Conservation (phyloP, 208 protist genomes). For the Trichomonas tenax region DNA sequence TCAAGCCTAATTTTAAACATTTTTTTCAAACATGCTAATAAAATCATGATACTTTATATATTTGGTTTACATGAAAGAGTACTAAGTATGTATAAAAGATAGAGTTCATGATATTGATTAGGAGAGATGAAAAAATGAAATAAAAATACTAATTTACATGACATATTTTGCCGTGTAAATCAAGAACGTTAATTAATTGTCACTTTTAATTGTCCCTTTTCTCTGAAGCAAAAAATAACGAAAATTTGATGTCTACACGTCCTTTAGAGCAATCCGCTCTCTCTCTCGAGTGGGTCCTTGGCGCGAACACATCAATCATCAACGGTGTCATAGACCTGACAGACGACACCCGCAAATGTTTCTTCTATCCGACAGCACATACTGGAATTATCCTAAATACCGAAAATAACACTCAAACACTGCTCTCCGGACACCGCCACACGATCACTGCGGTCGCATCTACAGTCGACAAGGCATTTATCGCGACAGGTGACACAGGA, state of each 20-base stretch:
- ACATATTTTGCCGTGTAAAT: too few species aligned
- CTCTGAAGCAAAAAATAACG: not conserved
- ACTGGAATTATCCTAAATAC: not conserved
- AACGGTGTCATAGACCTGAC: not conserved
- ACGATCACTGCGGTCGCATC: not conserved
- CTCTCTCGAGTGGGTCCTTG: constrained; percentile 7
- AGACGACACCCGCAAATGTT: not conserved
- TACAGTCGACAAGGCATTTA: not conserved
- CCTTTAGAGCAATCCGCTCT: constrained; percentile 14
- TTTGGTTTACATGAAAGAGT: too few species aligned
- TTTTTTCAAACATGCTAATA: too few species aligned
- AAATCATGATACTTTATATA: too few species aligned
- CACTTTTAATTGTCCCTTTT: not conserved
- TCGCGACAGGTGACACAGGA: not conserved
- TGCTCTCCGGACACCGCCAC: not conserved
- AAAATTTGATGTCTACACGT: not conserved
- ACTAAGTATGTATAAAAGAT: too few species aligned
- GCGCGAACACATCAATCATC: constrained; percentile 8
- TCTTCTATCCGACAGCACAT: constrained; percentile 14
- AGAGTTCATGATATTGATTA: too few species aligned
- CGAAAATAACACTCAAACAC: not conserved
- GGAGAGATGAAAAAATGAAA: too few species aligned
- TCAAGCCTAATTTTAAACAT: too few species aligned
- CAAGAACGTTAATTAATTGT: too few species aligned
- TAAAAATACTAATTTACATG: too few species aligned